A percentile compares a stretch with the other conserved stretches of the same genome.
Conservation (phyloP, 768 basidiomycete species). For the Mycena kentingensis region DNA sequence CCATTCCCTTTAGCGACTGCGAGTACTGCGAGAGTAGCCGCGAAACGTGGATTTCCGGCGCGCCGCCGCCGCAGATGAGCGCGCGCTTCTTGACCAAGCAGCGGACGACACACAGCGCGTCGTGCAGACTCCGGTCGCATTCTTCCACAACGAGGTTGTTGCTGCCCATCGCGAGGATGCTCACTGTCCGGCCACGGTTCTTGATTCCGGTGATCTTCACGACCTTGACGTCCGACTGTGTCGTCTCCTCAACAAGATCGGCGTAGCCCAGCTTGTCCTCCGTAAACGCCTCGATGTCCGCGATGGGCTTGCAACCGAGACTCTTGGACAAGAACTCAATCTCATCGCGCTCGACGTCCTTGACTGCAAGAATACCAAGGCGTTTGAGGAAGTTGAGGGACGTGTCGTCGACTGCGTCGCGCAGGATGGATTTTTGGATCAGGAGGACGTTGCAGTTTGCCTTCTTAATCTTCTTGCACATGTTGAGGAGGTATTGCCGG, state of each 20-base stretch:
- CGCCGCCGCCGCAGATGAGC: conserved; percentile 93
- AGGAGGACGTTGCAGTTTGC: conserved; percentile 99
- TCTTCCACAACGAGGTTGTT: conserved; percentile 95
- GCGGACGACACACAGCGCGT: conserved; percentile 97
- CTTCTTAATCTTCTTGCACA: conserved; percentile 99
- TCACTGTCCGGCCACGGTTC: conserved; percentile 92
- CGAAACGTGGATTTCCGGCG: conserved; percentile 97
- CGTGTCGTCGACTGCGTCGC: conserved; percentile 98
- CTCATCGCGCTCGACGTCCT: conserved; percentile 98
- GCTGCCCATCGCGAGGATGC: conserved; percentile 91
- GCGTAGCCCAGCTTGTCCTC: conserved; percentile 98
- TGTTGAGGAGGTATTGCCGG: conserved; percentile 93
- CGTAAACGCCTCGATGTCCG: conserved; percentile 96
- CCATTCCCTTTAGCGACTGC: conserved; percentile 95
- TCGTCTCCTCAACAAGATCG: conserved; percentile 90
- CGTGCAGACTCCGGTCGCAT: conserved; percentile 95
- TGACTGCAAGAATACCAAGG: conserved; percentile 93
- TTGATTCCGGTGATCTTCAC: conserved; percentile 94
- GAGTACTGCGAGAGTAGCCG: conserved; percentile 87
- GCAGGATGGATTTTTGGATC: conserved; percentile 98
- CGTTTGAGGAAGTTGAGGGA: conserved; percentile 97
- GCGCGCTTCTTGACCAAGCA: conserved; percentile 98
- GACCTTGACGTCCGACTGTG: conserved; percentile 81
- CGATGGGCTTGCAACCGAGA: conserved; percentile 92
- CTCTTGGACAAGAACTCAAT: conserved; percentile 97